Conservation (phyloP, 768 basidiomycete species). For the Termitomyces sp. region DNA sequence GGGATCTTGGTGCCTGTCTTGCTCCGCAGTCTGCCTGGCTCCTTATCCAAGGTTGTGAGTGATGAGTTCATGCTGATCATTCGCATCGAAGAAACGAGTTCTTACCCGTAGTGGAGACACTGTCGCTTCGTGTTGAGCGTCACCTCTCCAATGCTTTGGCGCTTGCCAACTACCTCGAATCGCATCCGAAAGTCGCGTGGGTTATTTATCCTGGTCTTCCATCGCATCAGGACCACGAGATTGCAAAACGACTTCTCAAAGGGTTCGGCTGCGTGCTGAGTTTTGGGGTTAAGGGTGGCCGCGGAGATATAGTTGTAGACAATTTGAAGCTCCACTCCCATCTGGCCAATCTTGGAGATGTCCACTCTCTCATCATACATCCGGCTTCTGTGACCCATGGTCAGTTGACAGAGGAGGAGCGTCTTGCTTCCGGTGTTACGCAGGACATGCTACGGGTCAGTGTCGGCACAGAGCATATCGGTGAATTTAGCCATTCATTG, state of each 20-base stretch:
- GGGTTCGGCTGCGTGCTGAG: conserved; percentile 56
- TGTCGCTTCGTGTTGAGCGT: conserved; percentile 52
- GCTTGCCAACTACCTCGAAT: conserved; percentile 36
- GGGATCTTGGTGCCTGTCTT: conserved; percentile 47
- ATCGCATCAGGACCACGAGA: conserved; percentile 44
- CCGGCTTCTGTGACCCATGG: conserved; percentile 59
- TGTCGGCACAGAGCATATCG: conserved; percentile 13
- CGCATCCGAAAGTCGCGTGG: conserved; percentile 54
- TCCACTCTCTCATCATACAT: conserved; percentile 57
- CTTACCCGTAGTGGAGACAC: conserved; percentile 40
- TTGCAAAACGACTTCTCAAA: conserved; percentile 40
- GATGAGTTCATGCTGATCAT: neutral
- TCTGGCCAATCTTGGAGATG: conserved; percentile 37
- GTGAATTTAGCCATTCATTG: neutral
- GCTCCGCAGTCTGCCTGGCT: conserved; percentile 57
- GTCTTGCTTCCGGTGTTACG: conserved; percentile 44
- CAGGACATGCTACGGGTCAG: conserved; percentile 54
- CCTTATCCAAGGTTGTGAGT: conserved; percentile 40
- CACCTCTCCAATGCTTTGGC: conserved; percentile 52
- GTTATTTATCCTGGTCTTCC: conserved; percentile 58
- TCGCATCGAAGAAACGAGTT: neutral
- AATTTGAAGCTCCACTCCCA: conserved; percentile 30
- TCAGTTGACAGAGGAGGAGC: conserved; percentile 46
- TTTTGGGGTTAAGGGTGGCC: conserved; percentile 55
- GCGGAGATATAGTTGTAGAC: conserved; percentile 27